phyloP scores from a whole-genome alignment of 2,329 filamentous ascomycete species.

The Nemania abortiva region DNA sequence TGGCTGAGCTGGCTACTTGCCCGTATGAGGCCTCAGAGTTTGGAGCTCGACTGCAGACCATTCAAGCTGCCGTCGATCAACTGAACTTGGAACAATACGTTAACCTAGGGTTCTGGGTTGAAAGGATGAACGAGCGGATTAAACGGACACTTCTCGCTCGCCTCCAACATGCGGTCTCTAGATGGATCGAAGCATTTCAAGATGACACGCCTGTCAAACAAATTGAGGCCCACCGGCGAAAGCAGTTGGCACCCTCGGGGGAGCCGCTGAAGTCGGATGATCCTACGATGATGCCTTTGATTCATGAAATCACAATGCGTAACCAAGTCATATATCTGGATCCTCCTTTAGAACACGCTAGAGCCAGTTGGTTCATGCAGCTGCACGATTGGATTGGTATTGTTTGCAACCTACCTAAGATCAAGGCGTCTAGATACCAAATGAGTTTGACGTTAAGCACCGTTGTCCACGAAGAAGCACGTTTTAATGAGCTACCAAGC shows the following conservation, averaged over 20 bases:
- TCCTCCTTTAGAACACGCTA: slow-evolving; percentile 89
- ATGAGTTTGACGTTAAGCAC: slow-evolving; percentile 77
- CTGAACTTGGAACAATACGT: slow-evolving; percentile 96
- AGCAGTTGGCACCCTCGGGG: slow-evolving; percentile 58
- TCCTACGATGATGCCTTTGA: slow-evolving; percentile 77
- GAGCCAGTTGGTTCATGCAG: slow-evolving; percentile 93
- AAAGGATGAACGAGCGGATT: slow-evolving; percentile 86
- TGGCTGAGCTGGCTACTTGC: slow-evolving; percentile 86
- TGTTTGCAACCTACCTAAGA: slow-evolving; percentile 91
- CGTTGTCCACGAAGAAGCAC: slow-evolving; percentile 71
- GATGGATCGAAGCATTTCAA: slow-evolving; percentile 90
- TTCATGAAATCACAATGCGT: slow-evolving; percentile 96
- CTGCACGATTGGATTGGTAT: slow-evolving; percentile 94
- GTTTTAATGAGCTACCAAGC: slow-evolving; percentile 86
- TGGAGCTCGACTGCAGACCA: slow-evolving; percentile 81
- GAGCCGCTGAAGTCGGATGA: slow-evolving; percentile 63
- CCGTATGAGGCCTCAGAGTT: slow-evolving; percentile 85
- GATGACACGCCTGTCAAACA: slow-evolving; percentile 61
- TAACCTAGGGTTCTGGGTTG: slow-evolving; percentile 91
- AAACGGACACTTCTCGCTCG: slow-evolving; percentile 83
- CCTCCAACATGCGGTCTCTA: slow-evolving; percentile 82
- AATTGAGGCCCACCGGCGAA: slow-evolving; percentile 65
- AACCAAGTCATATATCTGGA: slow-evolving; percentile 98
- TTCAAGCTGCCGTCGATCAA: slow-evolving; percentile 94
- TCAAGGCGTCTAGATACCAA: slow-evolving; percentile 95